Percentiles rank a stretch among this genome's conserved stretches.
Conservation (phyloP, 2,329 filamentous ascomycete species). For the Aspergillus floridensis region DNA sequence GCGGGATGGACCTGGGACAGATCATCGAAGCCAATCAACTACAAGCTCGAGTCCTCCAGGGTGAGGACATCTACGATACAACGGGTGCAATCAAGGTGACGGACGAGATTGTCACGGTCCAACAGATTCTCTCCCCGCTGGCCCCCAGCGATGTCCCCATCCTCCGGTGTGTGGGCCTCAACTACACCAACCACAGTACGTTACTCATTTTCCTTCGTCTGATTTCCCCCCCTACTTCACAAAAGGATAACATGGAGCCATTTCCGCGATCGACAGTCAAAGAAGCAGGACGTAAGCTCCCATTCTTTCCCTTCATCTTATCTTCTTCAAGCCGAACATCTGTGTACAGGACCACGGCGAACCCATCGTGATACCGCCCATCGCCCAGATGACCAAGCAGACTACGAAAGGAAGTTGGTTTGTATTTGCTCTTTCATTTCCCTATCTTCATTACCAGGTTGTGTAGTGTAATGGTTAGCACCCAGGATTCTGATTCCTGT, state of each 20-base stretch:
- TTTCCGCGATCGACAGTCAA: constrained; percentile 38
- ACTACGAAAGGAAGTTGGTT: constrained; percentile 74
- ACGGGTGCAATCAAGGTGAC: constrained; percentile 50
- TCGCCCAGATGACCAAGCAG: constrained; percentile 61
- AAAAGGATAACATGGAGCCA: background rate
- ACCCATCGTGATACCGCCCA: constrained; percentile 59
- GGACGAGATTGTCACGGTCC: constrained; percentile 55
- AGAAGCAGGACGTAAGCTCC: constrained; percentile 52
- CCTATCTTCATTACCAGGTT: too few relatives aligned
- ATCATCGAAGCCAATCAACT: constrained; percentile 49
- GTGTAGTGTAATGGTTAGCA: too few relatives aligned
- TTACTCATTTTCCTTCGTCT: background rate
- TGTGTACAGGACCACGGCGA: constrained; percentile 60
- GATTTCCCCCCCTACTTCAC: too few relatives aligned
- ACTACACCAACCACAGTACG: constrained; percentile 58
- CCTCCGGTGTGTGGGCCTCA: constrained; percentile 58
- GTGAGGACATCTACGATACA: constrained; percentile 51
- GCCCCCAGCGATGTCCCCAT: constrained; percentile 53
- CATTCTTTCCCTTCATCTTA: constrained; percentile 66
- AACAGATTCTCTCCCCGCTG: constrained; percentile 54
- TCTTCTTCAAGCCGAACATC: constrained; percentile 69
- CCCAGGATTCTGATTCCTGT: constrained; percentile 19
- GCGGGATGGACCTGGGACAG: constrained; percentile 46
- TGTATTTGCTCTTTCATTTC: constrained; percentile 45
- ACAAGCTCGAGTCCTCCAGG: constrained; percentile 53